A percentile compares a stretch with the other conserved stretches of the same genome.
Evolutionary conservation across 495 filamentous ascomycete genomes (phyloP).

Genomic region (Trichocladium antarcticum): DNA sequence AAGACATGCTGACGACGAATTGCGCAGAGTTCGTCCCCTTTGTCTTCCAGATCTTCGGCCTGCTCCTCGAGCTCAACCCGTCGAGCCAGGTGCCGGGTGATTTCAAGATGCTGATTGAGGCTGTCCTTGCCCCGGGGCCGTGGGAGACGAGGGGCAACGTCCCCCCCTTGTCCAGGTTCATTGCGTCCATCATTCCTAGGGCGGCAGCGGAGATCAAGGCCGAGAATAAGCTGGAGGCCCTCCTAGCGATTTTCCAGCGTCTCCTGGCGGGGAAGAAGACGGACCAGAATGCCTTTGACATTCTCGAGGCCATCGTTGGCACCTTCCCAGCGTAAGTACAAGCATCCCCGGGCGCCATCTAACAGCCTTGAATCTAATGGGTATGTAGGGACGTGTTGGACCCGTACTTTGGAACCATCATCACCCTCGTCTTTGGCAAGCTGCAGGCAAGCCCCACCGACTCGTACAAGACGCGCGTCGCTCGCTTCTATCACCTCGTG

Average conservation of each 20-base stretch:
- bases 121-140: constrained; percentile 60
- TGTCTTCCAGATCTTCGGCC: constrained; percentile 88
- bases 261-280: constrained; percentile 61
- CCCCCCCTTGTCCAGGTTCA: constrained; percentile 72
- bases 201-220: constrained; percentile 57
- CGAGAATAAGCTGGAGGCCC: constrained; percentile 58
- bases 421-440: constrained; percentile 71
- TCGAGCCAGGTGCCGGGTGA: constrained; percentile 58
- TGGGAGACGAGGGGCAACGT: constrained; percentile 93
- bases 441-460: constrained; percentile 69
- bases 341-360: not conserved
- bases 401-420: constrained; percentile 65
- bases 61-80: constrained; percentile 74
- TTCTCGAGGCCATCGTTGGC: constrained; percentile 67
- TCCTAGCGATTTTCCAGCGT: constrained; percentile 87
- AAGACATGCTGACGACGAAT: constrained; percentile 2
- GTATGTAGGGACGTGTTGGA: constrained; percentile 47
- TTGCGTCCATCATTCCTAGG: constrained; percentile 74
- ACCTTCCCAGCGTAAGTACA: constrained; percentile 54
- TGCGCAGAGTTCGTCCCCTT: constrained; percentile 83
- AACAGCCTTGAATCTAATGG: constrained; percentile 20
- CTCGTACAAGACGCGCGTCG: constrained; percentile 66
- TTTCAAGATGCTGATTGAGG: constrained; percentile 63
- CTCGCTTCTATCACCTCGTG: constrained; percentile 85
- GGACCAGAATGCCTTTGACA: constrained; percentile 75